These are phyloP conservation scores for Metschnikowia lochheadii DNA, from an alignment of 805 yeast genomes.

Conservation along the genomic window DNA sequence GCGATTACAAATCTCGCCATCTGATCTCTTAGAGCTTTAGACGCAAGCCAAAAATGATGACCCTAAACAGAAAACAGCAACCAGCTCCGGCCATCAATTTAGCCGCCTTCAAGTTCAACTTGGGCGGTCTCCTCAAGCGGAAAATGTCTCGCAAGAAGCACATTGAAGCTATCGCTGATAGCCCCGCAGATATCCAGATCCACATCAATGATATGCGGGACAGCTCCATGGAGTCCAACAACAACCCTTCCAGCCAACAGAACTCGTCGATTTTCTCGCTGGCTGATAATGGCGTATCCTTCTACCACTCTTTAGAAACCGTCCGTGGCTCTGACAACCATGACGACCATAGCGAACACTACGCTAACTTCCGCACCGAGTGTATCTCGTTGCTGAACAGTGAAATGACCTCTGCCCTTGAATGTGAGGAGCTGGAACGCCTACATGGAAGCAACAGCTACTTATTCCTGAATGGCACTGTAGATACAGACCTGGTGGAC, in stretches of 20 bases:
- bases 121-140: slow-evolving; percentile 18
- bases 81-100: slow-evolving; percentile 7
- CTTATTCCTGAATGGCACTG: not conserved
- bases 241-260: not conserved
- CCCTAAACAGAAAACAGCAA: slow-evolving; percentile 15
- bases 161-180: slow-evolving; percentile 11
- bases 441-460: not conserved
- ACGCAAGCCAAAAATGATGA: slow-evolving; percentile 10
- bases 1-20: not conserved
- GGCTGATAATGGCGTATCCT: not conserved
- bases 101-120: slow-evolving; percentile 11
- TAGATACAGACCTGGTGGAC: slow-evolving; percentile 3
- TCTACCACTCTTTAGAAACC: not conserved
- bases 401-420: slow-evolving; percentile 32
- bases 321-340: not conserved
- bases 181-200: slow-evolving; percentile 7
- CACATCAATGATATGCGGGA: not conserved
- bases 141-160: slow-evolving; percentile 17
- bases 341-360: slow-evolving; percentile 9
- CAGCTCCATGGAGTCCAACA: slow-evolving; percentile 2
- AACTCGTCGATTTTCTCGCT: slow-evolving; percentile 4
- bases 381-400: slow-evolving; percentile 36
- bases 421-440: slow-evolving; percentile 2
- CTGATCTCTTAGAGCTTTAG: not conserved
- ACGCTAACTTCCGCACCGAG: slow-evolving; percentile 32